phyloP scores from a whole-genome alignment of 2,329 filamentous ascomycete species.

The Elsinoe ampelina region DNA sequence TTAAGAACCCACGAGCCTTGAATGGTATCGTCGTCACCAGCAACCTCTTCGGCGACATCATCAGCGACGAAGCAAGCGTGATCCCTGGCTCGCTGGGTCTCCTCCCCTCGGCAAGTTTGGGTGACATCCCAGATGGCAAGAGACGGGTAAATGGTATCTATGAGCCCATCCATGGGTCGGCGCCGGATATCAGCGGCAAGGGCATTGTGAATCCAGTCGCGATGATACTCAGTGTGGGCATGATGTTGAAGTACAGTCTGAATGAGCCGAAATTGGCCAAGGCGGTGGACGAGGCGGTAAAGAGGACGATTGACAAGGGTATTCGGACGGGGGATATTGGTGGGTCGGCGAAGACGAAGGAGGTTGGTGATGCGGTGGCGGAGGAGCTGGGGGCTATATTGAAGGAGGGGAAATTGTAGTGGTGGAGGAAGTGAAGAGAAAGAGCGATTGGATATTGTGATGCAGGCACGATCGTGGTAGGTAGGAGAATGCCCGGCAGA shows the following conservation, averaged over 20 bases:
- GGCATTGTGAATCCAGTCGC: conserved; percentile 88
- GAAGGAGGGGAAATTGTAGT: conserved; percentile 26
- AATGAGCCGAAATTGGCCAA: conserved; percentile 66
- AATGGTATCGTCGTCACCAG: conserved; percentile 89
- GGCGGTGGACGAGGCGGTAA: conserved; percentile 72
- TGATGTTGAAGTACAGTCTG: conserved; percentile 94
- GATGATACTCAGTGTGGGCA: conserved; percentile 82
- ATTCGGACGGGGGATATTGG: conserved; percentile 78
- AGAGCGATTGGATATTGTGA: too few relatives aligned
- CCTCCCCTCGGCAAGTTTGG: conserved; percentile 77
- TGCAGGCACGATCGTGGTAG: too few relatives aligned
- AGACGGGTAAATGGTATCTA: conserved; percentile 86
- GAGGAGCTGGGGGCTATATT: conserved; percentile 64
- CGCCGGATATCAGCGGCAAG: conserved; percentile 86
- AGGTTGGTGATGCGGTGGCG: conserved; percentile 77
- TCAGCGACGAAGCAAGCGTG: conserved; percentile 87
- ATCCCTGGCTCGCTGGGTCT: conserved; percentile 87
- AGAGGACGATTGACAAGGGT: conserved; percentile 67
- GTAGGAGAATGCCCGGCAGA: too few relatives aligned
- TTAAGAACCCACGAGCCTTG: conserved; percentile 80
- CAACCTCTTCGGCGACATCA: conserved; percentile 94
- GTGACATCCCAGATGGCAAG: conserved; percentile 77
- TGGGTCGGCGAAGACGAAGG: conserved; percentile 60
- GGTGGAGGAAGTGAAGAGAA: too few relatives aligned
- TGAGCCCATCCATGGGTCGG: conserved; percentile 92